Conservation (phyloP, 1,139 yeast genomes). For the Blastobotrys persicus region DNA sequence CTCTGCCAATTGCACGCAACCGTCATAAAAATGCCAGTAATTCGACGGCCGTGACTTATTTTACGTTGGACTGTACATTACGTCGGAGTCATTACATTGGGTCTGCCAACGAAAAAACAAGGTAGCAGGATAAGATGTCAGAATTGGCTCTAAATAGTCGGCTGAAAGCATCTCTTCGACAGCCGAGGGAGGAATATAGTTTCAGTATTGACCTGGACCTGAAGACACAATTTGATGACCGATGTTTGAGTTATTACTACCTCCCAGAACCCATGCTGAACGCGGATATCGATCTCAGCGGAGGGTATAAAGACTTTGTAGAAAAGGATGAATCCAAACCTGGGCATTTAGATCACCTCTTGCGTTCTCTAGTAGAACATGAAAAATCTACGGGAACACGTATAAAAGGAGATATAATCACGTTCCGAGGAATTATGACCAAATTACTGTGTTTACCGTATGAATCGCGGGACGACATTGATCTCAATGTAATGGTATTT, state of each 20-base stretch:
- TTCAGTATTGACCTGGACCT: constrained; percentile 55
- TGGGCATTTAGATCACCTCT: constrained; percentile 55
- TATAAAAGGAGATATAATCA: constrained; percentile 61
- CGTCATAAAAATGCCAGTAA: no score
- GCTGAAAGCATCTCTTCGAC: constrained; percentile 45
- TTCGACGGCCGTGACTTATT: no score
- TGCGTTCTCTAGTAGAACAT: constrained; percentile 52
- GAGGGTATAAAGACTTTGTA: constrained; percentile 60
- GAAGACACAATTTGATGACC: constrained; percentile 50
- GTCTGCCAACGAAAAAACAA: not conserved
- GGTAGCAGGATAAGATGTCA: not conserved
- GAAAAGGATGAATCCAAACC: constrained; percentile 52
- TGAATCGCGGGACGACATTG: constrained; percentile 54
- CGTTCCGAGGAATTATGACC: constrained; percentile 82
- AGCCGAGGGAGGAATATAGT: constrained; percentile 68
- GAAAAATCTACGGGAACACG: constrained; percentile 52
- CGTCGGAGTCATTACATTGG: not conserved
- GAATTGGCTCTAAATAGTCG: constrained; percentile 32
- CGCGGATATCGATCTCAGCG: constrained; percentile 54
- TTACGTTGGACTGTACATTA: not conserved
- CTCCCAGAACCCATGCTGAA: constrained; percentile 66
- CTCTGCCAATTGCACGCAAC: no score
- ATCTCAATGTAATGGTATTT: constrained; percentile 58
- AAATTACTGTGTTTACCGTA: constrained; percentile 62
- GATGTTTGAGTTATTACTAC: constrained; percentile 64